Conservation (phyloP, 768 basidiomycete genomes). For the Termitomyces sp. region DNA sequence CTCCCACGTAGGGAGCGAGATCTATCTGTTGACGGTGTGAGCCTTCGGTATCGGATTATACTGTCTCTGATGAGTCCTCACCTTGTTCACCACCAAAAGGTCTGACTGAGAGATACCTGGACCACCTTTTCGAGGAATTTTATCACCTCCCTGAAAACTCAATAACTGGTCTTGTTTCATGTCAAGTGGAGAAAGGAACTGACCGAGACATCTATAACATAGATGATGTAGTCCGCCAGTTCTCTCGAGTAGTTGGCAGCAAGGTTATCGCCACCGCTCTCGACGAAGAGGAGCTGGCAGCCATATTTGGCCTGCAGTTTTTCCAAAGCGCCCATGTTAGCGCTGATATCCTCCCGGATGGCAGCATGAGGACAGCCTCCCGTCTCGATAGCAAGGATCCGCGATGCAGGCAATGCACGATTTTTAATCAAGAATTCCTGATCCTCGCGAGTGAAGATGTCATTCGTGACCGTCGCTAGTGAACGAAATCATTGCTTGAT, state of each 20-base stretch:
- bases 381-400: slow-evolving; percentile 96
- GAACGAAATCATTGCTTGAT: slow-evolving; percentile 3
- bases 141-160: slow-evolving; percentile 80
- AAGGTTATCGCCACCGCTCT: slow-evolving; percentile 95
- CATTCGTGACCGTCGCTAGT: slow-evolving; percentile 94
- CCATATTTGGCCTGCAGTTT: slow-evolving; percentile 88
- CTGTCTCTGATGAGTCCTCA: slow-evolving; percentile 24
- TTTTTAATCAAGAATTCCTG: slow-evolving; percentile 97
- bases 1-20: slow-evolving; percentile 88
- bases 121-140: slow-evolving; percentile 97
- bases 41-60: background rate
- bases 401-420: slow-evolving; percentile 77
- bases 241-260: slow-evolving; percentile 97
- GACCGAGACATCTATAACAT: slow-evolving; percentile 86
- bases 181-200: slow-evolving; percentile 20
- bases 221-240: slow-evolving; percentile 96
- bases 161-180: slow-evolving; percentile 8
- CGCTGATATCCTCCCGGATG: slow-evolving; percentile 96
- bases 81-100: slow-evolving; percentile 94
- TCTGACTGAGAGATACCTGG: slow-evolving; percentile 98
- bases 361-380: slow-evolving; percentile 98
- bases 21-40: slow-evolving; percentile 61
- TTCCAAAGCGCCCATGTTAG: slow-evolving; percentile 95
- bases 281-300: slow-evolving; percentile 91
- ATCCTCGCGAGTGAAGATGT: slow-evolving; percentile 98